Percentiles rank a stretch among this genome's conserved stretches.
Conservation (phyloP, 2,329 filamentous ascomycete species). For the Paecilomyces sp. region DNA sequence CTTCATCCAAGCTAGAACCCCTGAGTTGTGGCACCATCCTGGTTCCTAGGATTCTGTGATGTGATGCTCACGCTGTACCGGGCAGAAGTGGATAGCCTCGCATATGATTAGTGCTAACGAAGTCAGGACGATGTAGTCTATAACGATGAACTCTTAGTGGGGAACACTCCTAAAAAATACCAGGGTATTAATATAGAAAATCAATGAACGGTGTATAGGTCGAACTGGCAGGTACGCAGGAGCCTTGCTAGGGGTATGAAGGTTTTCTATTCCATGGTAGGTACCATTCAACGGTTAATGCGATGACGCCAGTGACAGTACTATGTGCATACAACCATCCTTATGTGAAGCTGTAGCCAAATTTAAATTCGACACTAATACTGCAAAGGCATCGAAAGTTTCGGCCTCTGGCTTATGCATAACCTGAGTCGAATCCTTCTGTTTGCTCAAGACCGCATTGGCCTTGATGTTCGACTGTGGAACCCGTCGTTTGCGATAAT, state of each 20-base stretch:
- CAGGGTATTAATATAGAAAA: not conserved
- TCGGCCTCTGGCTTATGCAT: not conserved
- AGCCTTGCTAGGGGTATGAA: not conserved
- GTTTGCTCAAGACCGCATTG: not conserved
- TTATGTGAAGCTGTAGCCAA: not conserved
- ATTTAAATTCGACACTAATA: not conserved
- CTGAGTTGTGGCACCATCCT: not conserved
- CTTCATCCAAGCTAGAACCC: not conserved
- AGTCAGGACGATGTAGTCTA: not conserved
- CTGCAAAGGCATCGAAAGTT: not conserved
- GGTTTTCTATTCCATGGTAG: not conserved
- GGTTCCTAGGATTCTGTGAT: not conserved
- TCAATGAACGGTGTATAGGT: not conserved
- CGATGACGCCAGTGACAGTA: not conserved
- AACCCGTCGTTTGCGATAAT: not conserved
- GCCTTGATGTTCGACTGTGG: not conserved
- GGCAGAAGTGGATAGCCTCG: not conserved
- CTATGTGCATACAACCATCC: not conserved
- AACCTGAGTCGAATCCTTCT: not conserved
- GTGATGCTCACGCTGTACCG: conserved; percentile 1
- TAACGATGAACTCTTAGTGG: not conserved
- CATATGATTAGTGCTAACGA: not conserved
- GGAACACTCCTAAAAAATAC: not conserved
- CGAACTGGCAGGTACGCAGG: not conserved
- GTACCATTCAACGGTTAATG: not conserved